Conservation (phyloP, 768 basidiomycete genomes). For the Termitomyces sp. region DNA sequence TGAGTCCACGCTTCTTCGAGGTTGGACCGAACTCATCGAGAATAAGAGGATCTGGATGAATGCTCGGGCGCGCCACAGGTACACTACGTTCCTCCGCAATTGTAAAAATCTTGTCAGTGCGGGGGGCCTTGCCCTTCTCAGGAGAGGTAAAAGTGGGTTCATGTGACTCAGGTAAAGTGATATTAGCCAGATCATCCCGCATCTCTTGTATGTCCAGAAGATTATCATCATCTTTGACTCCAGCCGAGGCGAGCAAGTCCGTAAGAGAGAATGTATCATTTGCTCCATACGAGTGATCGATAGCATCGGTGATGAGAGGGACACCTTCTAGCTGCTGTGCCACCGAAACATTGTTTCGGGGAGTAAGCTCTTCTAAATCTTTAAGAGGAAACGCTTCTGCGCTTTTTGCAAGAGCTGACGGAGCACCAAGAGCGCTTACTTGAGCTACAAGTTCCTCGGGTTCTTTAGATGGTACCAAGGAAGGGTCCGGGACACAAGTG, state of each 20-base stretch:
- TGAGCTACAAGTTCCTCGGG: not conserved
- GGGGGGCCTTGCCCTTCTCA: not conserved
- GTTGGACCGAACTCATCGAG: not conserved
- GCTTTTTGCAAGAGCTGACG: not conserved
- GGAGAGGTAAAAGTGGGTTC: not conserved
- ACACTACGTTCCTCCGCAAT: not conserved
- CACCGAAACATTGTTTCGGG: no score
- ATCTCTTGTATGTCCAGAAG: not conserved
- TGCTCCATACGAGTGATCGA: not conserved
- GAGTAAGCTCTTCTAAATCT: not conserved
- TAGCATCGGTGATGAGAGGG: not conserved
- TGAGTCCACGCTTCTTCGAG: not conserved
- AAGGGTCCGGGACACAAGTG: not conserved
- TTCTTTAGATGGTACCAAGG: no score
- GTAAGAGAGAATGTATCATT: constrained; percentile 7
- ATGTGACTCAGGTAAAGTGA: not conserved
- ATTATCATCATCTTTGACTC: not conserved
- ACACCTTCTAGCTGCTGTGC: not conserved
- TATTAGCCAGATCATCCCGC: not conserved
- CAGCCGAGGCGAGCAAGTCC: not conserved
- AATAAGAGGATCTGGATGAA: not conserved
- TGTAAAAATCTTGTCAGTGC: not conserved
- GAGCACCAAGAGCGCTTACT: not conserved
- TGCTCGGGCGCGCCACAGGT: not conserved
- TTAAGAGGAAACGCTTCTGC: not conserved